Base-by-base conservation (phyloP, 31 red algal genomes). In the Odonthalia washingtoniensis region DNA sequence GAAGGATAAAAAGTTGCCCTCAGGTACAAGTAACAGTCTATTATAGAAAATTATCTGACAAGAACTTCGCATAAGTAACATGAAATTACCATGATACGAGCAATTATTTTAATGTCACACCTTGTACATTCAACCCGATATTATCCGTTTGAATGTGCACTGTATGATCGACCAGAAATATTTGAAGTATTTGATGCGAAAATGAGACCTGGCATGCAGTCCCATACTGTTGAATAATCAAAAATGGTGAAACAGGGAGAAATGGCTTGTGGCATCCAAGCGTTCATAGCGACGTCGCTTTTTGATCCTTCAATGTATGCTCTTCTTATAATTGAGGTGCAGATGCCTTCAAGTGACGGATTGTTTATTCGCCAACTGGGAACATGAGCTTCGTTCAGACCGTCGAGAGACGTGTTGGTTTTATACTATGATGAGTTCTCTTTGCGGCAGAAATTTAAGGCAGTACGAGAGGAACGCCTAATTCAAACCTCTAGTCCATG, bases 401-500 rank as follows among this genome's bases (percentile, higher is more conserved):
- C 52, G 2, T 2, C 46, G 77, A 5, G 4, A 38, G 77, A 65
- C 12, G 37, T 31, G 62, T 12, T 57, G 16, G 32, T 46, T 30
- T 64, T 52, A 3, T 32, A 60, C 16, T 61, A 33, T 17, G 2
- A 38, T 65, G 46, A 34, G 12, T 63, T 5, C 21, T 81, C 31
- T 2, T 46, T 3, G 41, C 49, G 49, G 49, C 49, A 57, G 49
- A 57, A 57, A 57, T 57, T 57, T 57, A 78, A 78, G 49, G 49
- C 49, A 9, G 49, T 57, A 57, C 9, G 49, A 57, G 49, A 57
- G 49, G 49, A 57, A 57, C 74, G 74, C 34, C 16, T 53, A 46
- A 46, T 78, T 78, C 37, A 78, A 40, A 53, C 34, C 74, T 38
- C 74, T 78, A 36, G 74, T 49, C 14, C 74, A 49, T 53, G 74